Base-by-base conservation (phyloP, 2,329 filamentous ascomycete species). In the Xylariomycetidae sp. region DNA sequence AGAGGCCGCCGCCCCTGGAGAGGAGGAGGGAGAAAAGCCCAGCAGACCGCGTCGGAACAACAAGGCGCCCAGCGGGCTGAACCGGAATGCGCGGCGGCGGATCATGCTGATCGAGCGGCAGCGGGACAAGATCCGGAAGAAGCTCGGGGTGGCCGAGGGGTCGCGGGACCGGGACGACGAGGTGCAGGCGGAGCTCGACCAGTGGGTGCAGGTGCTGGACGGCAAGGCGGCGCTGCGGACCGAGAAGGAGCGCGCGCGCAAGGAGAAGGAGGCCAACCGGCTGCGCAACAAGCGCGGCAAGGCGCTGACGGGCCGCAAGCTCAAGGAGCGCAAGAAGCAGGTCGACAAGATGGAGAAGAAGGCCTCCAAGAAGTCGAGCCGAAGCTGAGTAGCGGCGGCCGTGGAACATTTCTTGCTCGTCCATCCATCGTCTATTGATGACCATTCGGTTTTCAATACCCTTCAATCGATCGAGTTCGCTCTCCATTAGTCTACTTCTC, bases 11-110 rank as follows among this genome's bases (percentile, higher is more conserved):
- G 36, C 35, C 6, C n/a, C n/a, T n/a, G 38, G 30, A 20, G 31
- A 38, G 9, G 33, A 33, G 5, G 35, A 27, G 18, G 23, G 23
- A 16, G 19, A 16, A 30, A 19, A 20, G 30, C 16, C 11, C 23
- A 45, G 13, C 32, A 23, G 32, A 31, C 12, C 16, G 13, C 13
- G 22, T 18, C 34, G 3, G n/a, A n/a, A n/a, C n/a, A n/a, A n/a
- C n/a, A n/a, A n/a, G n/a, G n/a, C n/a, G n/a, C 42, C 45, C 5
- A 43, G 33, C 15, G 47, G 44, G 0, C 42, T 50, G 29, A 56
- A 54, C 37, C 48, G 53, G 6, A 16, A 26, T n/a, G 41, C 35
- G n/a, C 50, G 54, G 16, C 50, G 57, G 12, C 52, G 53, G 6
- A 34, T 51, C 16, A 36, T 37, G 16, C 27, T 58, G 19, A 55